Evolutionary conservation across 176 grass and related monocot species (phyloP).

Genomic region (Oryza rufipogon): DNA sequence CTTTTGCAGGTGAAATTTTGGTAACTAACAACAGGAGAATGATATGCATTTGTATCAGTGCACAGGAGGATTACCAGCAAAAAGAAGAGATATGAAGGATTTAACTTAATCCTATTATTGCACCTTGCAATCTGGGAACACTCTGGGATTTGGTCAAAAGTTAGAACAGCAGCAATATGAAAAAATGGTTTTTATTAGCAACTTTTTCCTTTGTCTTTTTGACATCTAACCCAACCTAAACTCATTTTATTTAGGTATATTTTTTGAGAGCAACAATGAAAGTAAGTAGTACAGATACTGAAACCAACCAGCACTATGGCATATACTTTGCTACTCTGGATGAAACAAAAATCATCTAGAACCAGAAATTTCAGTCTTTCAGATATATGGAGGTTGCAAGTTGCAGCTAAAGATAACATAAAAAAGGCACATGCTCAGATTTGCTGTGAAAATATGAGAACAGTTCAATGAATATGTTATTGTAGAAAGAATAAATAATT

Average conservation of each 20-base stretch:
- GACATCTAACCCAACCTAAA: not conserved
- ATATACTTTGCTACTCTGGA: not conserved
- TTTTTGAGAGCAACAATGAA: not conserved
- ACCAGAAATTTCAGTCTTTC: slow-evolving; percentile 1
- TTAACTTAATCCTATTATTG: not conserved
- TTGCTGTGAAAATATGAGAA: slow-evolving; percentile 13
- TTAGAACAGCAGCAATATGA: not conserved
- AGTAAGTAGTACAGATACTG: not conserved
- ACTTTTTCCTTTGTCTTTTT: too few species aligned
- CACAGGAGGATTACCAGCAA: not conserved
- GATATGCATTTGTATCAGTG: not conserved
- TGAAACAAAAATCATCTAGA: slow-evolving; percentile 2
- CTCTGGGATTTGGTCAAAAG: not conserved
- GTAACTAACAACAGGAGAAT: not conserved
- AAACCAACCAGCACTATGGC: not conserved
- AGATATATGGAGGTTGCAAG: slow-evolving; percentile 2
- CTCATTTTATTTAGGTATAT: slow-evolving; percentile 24
- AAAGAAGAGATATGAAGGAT: too few species aligned
- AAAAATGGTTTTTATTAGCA: not conserved
- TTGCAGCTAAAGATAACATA: not conserved
- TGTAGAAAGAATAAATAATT: slow-evolving; percentile 14
- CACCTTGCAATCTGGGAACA: not conserved
- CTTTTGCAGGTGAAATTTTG: not conserved
- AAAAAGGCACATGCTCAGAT: not conserved
- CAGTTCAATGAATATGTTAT: slow-evolving; percentile 12